phyloP scores from a whole-genome alignment of 129 eudicot genomes.

The Flaveria bidentis region DNA sequence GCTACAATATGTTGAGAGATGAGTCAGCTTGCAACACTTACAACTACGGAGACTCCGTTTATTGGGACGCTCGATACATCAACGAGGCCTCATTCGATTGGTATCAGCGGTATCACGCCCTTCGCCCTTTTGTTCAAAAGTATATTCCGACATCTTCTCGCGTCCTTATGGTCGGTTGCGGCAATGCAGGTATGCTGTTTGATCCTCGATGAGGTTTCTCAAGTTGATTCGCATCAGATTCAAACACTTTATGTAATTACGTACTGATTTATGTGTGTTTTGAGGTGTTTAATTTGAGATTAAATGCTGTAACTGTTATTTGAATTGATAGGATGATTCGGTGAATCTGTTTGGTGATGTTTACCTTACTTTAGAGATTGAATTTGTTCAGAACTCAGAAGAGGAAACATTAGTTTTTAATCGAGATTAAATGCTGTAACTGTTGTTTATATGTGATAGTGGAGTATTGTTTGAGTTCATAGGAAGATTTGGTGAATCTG shows the following conservation, averaged over 20 bases:
- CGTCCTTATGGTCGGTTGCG: slow-evolving; percentile 95
- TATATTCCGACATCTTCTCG: slow-evolving; percentile 56
- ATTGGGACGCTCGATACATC: slow-evolving; percentile 92
- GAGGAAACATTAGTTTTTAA: background rate
- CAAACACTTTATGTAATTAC: background rate
- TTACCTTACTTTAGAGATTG: background rate
- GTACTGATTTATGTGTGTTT: slow-evolving; percentile 1
- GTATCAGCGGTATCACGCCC: slow-evolving; percentile 91
- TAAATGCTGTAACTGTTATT: background rate
- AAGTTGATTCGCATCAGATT: slow-evolving; percentile 9
- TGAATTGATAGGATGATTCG: background rate
- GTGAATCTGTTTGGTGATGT: slow-evolving; percentile 6
- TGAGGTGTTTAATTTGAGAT: background rate
- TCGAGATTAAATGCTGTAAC: background rate
- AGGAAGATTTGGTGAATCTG: slow-evolving; percentile 12
- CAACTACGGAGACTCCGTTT: slow-evolving; percentile 88
- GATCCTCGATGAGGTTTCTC: background rate
- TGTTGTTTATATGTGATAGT: background rate
- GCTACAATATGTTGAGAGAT: slow-evolving; percentile 60
- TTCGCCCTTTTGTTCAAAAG: slow-evolving; percentile 81
- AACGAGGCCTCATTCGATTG: slow-evolving; percentile 88
- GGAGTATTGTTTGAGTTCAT: background rate
- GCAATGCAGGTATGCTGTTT: slow-evolving; percentile 78
- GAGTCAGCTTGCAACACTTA: slow-evolving; percentile 75
- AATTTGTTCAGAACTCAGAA: background rate